Evolutionary conservation across 768 basidiomycete species (phyloP).

Genomic region (Infundibulicybe gibba): DNA sequence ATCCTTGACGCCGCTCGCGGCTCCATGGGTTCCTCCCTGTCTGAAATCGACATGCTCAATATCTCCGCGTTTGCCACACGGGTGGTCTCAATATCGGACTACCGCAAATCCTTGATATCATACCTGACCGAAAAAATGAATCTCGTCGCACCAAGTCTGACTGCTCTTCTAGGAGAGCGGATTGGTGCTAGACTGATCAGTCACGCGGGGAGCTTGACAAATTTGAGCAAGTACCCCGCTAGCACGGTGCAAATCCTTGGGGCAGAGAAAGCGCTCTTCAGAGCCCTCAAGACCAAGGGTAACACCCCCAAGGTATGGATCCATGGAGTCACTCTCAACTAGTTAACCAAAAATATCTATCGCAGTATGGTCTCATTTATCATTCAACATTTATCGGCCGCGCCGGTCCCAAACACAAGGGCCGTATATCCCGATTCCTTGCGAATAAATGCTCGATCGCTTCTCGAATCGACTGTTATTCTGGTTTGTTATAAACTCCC

Average conservation of each 20-base stretch:
- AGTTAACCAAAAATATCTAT: not conserved
- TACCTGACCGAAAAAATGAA: conserved; percentile 98
- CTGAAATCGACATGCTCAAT: conserved; percentile 94
- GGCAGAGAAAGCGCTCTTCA: conserved; percentile 96
- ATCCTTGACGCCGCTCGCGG: conserved; percentile 92
- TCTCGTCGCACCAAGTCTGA: conserved; percentile 93
- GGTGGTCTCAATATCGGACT: conserved; percentile 89
- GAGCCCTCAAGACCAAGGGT: conserved; percentile 97
- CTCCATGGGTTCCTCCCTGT: conserved; percentile 90
- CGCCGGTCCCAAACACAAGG: conserved; percentile 92
- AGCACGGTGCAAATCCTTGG: conserved; percentile 98
- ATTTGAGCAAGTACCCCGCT: conserved; percentile 96
- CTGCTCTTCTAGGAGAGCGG: conserved; percentile 87
- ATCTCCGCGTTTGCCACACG: conserved; percentile 88
- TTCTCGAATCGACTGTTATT: conserved; percentile 93
- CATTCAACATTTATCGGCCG: conserved; percentile 97
- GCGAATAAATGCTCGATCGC: conserved; percentile 99
- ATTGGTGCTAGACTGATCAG: conserved; percentile 92
- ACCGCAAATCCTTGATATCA: conserved; percentile 83
- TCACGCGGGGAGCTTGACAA: conserved; percentile 95
- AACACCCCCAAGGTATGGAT: conserved; percentile 88
- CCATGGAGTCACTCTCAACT: not conserved
- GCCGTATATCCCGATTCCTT: conserved; percentile 96
- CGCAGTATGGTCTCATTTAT: conserved; percentile 93
- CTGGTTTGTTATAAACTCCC: conserved; percentile 43